Evolutionary conservation across 768 basidiomycete genomes (phyloP).

Genomic region (Clitopilus hobsonii): DNA sequence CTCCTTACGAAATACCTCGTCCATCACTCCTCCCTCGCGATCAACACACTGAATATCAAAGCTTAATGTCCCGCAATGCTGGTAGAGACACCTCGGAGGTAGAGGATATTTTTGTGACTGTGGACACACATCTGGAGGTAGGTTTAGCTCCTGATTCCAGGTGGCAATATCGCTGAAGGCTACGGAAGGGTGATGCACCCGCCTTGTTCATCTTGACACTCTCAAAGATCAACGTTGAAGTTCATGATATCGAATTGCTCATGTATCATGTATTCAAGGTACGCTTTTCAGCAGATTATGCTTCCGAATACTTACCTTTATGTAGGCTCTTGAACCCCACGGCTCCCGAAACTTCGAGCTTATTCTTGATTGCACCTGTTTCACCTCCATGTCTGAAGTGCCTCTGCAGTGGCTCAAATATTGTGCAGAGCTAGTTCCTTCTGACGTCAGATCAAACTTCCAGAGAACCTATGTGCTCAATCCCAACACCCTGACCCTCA

Average conservation of each 20-base stretch:
- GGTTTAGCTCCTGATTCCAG: constrained; percentile 6
- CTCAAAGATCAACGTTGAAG: constrained; percentile 72
- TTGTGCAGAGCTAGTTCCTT: constrained; percentile 69
- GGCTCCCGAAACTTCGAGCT: constrained; percentile 56
- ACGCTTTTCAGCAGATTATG: constrained; percentile 7
- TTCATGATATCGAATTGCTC: constrained; percentile 72
- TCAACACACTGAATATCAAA: constrained; percentile 61
- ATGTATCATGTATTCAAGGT: constrained; percentile 79
- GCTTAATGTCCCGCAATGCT: constrained; percentile 61
- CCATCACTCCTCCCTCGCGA: constrained; percentile 42
- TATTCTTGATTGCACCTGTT: constrained; percentile 78
- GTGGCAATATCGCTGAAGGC: not conserved
- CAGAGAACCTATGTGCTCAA: constrained; percentile 63
- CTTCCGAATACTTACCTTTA: not conserved
- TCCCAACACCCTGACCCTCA: constrained; percentile 64
- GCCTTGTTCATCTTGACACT: constrained; percentile 62
- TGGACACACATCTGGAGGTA: constrained; percentile 32
- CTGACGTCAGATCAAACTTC: constrained; percentile 64
- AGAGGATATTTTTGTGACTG: constrained; percentile 53
- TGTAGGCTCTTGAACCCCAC: constrained; percentile 48
- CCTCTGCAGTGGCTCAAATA: constrained; percentile 81
- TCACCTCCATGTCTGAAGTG: constrained; percentile 69
- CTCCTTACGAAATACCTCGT: constrained; percentile 61
- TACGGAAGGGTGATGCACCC: constrained; percentile 33
- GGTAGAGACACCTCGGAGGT: constrained; percentile 60